Evolutionary conservation across 805 yeast species (phyloP), one percentile per base, ranked within the genome.

Genomic region (Cyberlindnera mycetangii): DNA sequence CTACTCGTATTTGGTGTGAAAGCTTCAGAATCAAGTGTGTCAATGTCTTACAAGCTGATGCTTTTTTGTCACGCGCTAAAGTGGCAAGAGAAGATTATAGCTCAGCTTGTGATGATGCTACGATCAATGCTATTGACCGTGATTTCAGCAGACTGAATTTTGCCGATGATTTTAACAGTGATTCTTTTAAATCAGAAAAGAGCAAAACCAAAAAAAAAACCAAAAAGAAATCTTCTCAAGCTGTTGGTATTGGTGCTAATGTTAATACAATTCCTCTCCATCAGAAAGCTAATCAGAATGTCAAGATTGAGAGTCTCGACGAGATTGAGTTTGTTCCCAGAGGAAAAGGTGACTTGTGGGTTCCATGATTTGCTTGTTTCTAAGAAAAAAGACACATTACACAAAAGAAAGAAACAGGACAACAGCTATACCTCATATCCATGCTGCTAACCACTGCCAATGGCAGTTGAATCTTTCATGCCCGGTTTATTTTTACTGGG

Each of bases 341-440:
- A 63, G 84, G 82, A 5, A 53, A 62, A 5, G 88, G 88, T 8
- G 65, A 75, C 45, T 65, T 81, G 47, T 81, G 86, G 86, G 66
- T 67, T 24, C 83, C 83, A 51, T 27, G 19, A 37, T 4, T 25
- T 25, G 28, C 14, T 25, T 12, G 14, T 25, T 25, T n/a, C n/a
- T n/a, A n/a, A n/a, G n/a, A n/a, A n/a, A n/a, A n/a, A n/a, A n/a
- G n/a, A n/a, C n/a, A n/a, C n/a, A n/a, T n/a, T n/a, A n/a, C n/a
- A n/a, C n/a, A n/a, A n/a, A n/a, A n/a, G n/a, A n/a, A n/a, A n/a
- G n/a, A n/a, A n/a, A n/a, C n/a, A n/a, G n/a, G n/a, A n/a, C n/a
- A n/a, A n/a, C n/a, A n/a, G n/a, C n/a, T n/a, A n/a, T n/a, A n/a
- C n/a, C n/a, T n/a, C n/a, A n/a, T n/a, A n/a, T n/a, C n/a, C n/a